Base-by-base conservation (phyloP, 208 protist genomes). In the Trypanosoma caninum region DNA sequence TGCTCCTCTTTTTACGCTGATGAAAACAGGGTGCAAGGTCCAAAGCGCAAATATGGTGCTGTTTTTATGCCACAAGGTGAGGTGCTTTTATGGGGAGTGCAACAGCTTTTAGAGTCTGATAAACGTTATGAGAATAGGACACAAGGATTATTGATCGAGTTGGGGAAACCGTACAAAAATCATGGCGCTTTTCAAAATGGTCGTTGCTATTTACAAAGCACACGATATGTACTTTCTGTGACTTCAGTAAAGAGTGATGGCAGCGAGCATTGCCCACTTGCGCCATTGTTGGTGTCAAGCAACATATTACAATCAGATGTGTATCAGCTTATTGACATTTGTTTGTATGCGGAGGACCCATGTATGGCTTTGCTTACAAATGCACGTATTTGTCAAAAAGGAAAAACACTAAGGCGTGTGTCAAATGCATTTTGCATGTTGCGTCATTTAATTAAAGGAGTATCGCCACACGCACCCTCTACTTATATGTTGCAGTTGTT, bases 11-110 rank as follows among this genome's bases (percentile, higher is more conserved):
- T n/a, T 44, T 35, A 34, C 16, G 54, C 40, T 16, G 66, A 34
- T 22, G 45, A 38, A 40, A 55, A 47, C 47, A 50, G 18, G 20
- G 56, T 60, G 25, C 48, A 41, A 65, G 14, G 28, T 18, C 65
- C 59, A 27, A 42, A 41, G 23, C 51, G 66, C 40, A 28, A 37
- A 14, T 84, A 84, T 46, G 28, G 57, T n/a, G 82, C 82, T 35
- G n/a, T 78, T 6, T 62, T 89, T 22, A 61, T 82, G 35, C 82
- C 82, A 1, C 62, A 68, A 40, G 82, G 82, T 28, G 51, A 66
- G 9, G 65, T 84, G 8, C 55, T 80, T 47, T 31, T 65, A 8
- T 89, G 75, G 63, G 75, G 82, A 35, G 38, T 55, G 16, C 14
- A 8, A 2, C 33, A 60, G 14, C 6, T 23, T 16, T 14, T 14